Evolutionary conservation across 192 early-diverging fungal species (phyloP), one percentile per base, ranked within the genome.

Genomic region (Allomyces arbusculus): DNA sequence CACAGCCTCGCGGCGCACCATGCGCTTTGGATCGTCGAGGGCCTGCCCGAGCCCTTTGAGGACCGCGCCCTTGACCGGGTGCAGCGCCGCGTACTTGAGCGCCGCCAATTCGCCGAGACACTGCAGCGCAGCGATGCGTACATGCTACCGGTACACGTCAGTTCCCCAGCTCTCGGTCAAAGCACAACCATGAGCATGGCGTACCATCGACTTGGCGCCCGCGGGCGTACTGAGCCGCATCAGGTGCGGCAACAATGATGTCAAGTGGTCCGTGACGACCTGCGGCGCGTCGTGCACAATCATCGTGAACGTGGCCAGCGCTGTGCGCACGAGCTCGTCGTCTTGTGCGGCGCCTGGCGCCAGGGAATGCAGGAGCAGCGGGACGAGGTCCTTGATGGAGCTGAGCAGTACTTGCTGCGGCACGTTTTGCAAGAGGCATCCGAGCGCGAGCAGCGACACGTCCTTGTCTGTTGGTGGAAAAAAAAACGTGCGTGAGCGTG

Each of bases 11-110:
- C 79, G 76, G 67, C 95, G 78, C 19, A 98, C 95, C 23, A 86
- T 62, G 33, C 92, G 80, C 77, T 95, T 95, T 24, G 72, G 85
- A 71, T 98, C 95, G 75, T 96, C 92, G 66, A 94, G 70, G 0
- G 84, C 76, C 33, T 64, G 67, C 5, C 71, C 73, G 40, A 98
- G 76, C 24, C 83, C 81, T 33, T 77, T 73, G 19, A 91, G 67
- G 10, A 94, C 78, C 66, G 65, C 75, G 20, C 64, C 69, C 71
- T 86, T 86, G 62, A 83, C 79, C 0, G 88, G 83, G 25, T 75
- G 74, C 22, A 93, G 64, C 0, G 78, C 74, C 7, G 82, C 68
- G 66, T 80, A 86, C 8, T 79, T 68, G 23, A 89, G 70, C n/a
- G 77, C 75, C 43, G 91, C 81, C 24, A 90, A 75, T 62, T 84